Conservation (phyloP, 371 early-diverging fungal species). For the Mortierella sp. region DNA sequence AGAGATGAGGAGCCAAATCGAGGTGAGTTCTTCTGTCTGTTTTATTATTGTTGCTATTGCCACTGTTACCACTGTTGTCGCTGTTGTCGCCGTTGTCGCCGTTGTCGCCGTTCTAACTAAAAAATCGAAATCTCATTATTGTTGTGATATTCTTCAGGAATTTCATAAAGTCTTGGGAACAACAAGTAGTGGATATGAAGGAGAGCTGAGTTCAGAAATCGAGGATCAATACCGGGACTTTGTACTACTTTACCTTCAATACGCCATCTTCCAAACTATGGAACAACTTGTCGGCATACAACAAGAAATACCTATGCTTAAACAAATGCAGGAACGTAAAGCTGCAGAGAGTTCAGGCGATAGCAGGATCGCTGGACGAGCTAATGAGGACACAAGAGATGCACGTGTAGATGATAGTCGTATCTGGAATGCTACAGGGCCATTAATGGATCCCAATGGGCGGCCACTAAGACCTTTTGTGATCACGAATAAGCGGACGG, state of each 20-base stretch:
- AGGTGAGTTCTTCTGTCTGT: slow-evolving; percentile 33
- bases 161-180: slow-evolving; percentile 57
- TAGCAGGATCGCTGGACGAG: slow-evolving; percentile 42
- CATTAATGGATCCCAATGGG: slow-evolving; percentile 45
- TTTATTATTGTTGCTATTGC: neutral
- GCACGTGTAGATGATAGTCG: slow-evolving; percentile 27
- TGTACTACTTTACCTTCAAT: slow-evolving; percentile 69
- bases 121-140: neutral
- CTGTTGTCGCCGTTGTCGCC: too few species aligned
- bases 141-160: slow-evolving; percentile 10
- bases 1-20: slow-evolving; percentile 67
- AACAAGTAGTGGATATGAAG: slow-evolving; percentile 44
- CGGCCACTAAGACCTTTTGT: slow-evolving; percentile 89
- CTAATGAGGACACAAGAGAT: slow-evolving; percentile 29
- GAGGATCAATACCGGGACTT: slow-evolving; percentile 79
- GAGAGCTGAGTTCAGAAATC: slow-evolving; percentile 64
- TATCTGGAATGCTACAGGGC: slow-evolving; percentile 50
- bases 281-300: slow-evolving; percentile 74
- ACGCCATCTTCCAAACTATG: slow-evolving; percentile 71
- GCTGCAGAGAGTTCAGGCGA: slow-evolving; percentile 54
- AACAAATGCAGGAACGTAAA: slow-evolving; percentile 66
- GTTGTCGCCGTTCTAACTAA: neutral
- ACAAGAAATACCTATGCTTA: slow-evolving; percentile 82
- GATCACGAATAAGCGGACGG: slow-evolving; percentile 82
- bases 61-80: too few species aligned